These are phyloP conservation scores for Tulasnella calospora DNA, from an alignment of 768 basidiomycete genomes.

Conservation along the genomic window DNA sequence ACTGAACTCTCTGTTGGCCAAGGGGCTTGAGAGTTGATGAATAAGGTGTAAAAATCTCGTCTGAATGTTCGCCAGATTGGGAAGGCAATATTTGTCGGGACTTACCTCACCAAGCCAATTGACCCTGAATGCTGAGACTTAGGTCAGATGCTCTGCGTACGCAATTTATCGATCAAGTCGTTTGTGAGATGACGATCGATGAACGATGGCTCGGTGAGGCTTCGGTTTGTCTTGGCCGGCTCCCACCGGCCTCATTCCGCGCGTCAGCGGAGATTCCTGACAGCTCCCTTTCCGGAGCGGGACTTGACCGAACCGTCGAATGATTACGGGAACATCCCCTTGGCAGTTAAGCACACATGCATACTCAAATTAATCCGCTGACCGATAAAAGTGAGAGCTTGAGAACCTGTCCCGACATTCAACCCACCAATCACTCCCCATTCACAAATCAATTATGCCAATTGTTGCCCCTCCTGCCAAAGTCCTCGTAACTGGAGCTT, in stretches of 20 bases:
- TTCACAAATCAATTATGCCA: slow-evolving; percentile 23
- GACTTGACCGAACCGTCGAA: neutral
- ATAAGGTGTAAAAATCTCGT: too few species aligned
- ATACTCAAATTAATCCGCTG: neutral
- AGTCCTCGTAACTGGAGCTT: slow-evolving; percentile 28
- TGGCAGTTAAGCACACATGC: neutral
- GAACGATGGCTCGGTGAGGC: neutral
- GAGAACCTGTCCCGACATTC: neutral
- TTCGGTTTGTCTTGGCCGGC: neutral
- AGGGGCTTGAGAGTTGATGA: too few species aligned
- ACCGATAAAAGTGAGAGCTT: neutral
- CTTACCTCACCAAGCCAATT: too few species aligned
- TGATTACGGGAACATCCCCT: neutral
- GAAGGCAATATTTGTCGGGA: too few species aligned
- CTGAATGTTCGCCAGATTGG: too few species aligned
- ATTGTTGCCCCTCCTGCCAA: slow-evolving; percentile 23
- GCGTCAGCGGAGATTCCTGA: neutral
- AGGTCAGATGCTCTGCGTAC: too few species aligned
- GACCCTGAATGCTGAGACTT: too few species aligned
- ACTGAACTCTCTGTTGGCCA: too few species aligned
- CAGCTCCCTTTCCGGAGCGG: neutral
- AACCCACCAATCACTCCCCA: neutral
- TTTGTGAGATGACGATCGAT: neutral
- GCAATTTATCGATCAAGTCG: too few species aligned
- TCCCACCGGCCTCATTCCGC: neutral